Evolutionary conservation across 2,329 filamentous ascomycete genomes (phyloP).

Genomic region (Corniculantispora saksenae): DNA sequence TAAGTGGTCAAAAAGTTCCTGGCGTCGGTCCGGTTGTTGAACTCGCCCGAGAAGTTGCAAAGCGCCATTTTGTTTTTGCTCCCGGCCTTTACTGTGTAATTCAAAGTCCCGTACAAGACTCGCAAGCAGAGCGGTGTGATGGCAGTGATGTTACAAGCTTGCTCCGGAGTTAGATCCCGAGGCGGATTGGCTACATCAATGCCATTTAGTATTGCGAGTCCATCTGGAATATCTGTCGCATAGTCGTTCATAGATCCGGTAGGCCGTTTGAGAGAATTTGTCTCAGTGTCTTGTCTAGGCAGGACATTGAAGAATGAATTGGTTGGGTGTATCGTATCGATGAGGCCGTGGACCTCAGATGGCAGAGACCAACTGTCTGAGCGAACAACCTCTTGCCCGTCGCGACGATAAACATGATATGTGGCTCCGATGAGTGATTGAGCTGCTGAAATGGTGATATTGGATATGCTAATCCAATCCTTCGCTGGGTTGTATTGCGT

Average conservation of each 20-base stretch:
- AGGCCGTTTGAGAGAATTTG: neutral
- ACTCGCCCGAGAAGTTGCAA: conserved; percentile 12
- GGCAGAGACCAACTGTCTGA: conserved; percentile 10
- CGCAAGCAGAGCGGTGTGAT: conserved; percentile 4
- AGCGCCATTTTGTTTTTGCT: conserved; percentile 1
- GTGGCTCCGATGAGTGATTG: neutral
- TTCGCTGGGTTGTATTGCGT: conserved; percentile 3
- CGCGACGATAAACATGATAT: conserved; percentile 9
- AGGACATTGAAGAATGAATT: neutral
- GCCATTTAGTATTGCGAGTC: neutral
- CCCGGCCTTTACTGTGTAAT: neutral
- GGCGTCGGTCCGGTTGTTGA: conserved; percentile 14
- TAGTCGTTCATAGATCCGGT: neutral
- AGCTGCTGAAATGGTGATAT: neutral
- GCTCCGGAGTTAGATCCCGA: neutral
- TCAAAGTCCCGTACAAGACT: conserved; percentile 3
- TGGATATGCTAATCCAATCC: conserved; percentile 4
- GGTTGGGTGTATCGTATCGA: conserved; percentile 12
- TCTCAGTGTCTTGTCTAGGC: neutral
- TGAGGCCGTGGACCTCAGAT: neutral
- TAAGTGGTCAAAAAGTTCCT: neutral
- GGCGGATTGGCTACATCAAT: conserved; percentile 14
- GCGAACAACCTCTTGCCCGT: neutral
- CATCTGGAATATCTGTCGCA: neutral
- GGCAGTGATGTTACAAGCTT: conserved; percentile 6